Percentiles rank a stretch among this genome's conserved stretches.
Conservation (phyloP, 176 grass and related monocot genomes). For the Rhynchospora tenuis region DNA sequence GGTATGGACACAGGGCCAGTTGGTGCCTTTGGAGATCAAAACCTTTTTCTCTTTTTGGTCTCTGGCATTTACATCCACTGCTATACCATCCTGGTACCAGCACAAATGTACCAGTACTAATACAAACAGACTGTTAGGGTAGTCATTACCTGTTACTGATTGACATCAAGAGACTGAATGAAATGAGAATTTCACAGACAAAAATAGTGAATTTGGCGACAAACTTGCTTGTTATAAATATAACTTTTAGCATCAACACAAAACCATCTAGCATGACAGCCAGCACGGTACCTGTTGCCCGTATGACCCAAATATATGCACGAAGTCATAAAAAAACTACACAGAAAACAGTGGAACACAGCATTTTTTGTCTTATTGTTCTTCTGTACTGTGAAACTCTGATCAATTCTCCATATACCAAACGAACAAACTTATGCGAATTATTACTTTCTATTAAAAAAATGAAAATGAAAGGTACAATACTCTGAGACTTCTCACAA, state of each 20-base stretch:
- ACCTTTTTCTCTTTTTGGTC: not conserved
- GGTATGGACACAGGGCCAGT: not conserved
- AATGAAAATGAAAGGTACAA: not conserved
- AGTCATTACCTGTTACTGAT: not conserved
- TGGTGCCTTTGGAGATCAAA: not conserved
- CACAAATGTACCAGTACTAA: not conserved
- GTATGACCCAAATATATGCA: not conserved
- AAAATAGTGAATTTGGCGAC: not conserved
- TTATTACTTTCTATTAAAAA: not conserved
- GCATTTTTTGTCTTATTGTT: not conserved
- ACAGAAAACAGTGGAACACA: not conserved
- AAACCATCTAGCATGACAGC: not conserved
- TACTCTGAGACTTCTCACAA: not conserved
- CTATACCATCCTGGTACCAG: not conserved
- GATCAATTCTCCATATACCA: not conserved
- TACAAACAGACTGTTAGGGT: not conserved
- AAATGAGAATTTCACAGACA: not conserved
- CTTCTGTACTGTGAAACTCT: not conserved
- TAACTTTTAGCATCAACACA: not conserved
- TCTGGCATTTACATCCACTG: not conserved
- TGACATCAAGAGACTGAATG: not conserved
- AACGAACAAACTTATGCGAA: not conserved
- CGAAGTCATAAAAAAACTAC: not conserved
- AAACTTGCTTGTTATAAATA: not conserved
- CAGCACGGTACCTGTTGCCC: not conserved